Evolutionary conservation across 148 eudicot species (phyloP), one percentile per base, ranked within the genome.

Genomic region (Bassia scoparia): DNA sequence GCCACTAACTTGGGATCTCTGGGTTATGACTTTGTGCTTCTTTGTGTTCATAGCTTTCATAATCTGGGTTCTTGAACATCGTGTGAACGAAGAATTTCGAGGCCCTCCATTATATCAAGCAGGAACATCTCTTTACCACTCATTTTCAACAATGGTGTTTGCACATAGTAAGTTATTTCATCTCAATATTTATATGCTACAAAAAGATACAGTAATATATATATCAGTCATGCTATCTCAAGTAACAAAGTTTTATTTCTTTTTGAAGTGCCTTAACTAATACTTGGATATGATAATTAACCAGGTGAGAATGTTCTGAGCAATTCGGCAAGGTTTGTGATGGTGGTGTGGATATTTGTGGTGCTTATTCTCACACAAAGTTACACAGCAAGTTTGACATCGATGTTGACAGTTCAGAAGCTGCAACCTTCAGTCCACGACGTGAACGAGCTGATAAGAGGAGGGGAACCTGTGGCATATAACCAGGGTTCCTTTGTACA

Each of bases 331-430:
- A 58, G 81, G 33, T 67, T 79, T 38, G 66, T 78, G 38, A 66
- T 82, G 68, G 71, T 79, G 17, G 78, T 82, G 31, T 79, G 82
- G 82, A 27, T 79, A 11, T 75, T 78, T 54, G 79, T 75, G 26
- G 79, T 79, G 7, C 65, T 78, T 70, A 78, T 79, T 30, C 69
- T 82, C 3, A 75, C 78, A 20, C 76, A 79, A 34, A 78, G 79
- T 63, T 82, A 82, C 55, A 82, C 77, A 7, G 82, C 82, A 13
- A 82, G 77, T 61, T 77, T 82, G 27, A 76, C 82, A 34, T 82
- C 79, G 5, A 74, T 82, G 79, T 66, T 82, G n/a, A 82, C 81
- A 6, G 81, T 82, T 35, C 74, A 82, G 35, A 74, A 82, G 35
- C 79, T 82, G 15, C 50, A 76, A 38, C 78, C 84, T 30, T 48